phyloP scores from a whole-genome alignment of 345 rosid genomes.

The Isatis tinctoria region DNA sequence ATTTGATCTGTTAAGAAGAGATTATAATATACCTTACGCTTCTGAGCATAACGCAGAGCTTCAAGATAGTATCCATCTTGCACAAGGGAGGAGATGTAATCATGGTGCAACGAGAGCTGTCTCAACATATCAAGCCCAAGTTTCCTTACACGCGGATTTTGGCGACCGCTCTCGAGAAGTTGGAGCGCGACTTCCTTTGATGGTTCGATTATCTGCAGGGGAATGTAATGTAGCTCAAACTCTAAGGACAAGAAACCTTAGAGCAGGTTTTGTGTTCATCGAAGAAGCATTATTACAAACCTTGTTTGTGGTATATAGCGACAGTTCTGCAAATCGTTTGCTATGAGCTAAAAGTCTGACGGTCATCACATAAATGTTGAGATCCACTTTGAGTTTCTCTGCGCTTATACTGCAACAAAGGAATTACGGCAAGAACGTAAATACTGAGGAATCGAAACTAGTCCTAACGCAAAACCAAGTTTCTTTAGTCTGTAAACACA shows the following conservation, averaged over 20 bases:
- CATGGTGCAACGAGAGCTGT: conserved; percentile 84
- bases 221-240: conserved; percentile 11
- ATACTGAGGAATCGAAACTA: not conserved
- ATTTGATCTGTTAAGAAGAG: not conserved
- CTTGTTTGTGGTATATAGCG: conserved; percentile 75
- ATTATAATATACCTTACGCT: conserved; percentile 60
- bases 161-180: conserved; percentile 75
- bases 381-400: conserved; percentile 75
- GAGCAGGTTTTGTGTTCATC: not conserved
- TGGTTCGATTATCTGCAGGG: conserved; percentile 76
- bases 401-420: conserved; percentile 55
- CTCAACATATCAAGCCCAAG: conserved; percentile 91
- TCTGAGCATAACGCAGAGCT: conserved; percentile 83
- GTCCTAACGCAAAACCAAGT: conserved; percentile 2
- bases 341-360: conserved; percentile 65
- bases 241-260: not conserved
- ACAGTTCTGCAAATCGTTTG: conserved; percentile 72
- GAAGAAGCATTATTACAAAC: conserved; percentile 30
- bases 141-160: conserved; percentile 65
- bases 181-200: conserved; percentile 96
- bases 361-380: conserved; percentile 67
- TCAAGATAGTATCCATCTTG: conserved; percentile 92
- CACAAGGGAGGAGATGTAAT: conserved; percentile 61
- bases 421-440: conserved; percentile 8
- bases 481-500: not conserved